phyloP scores from a whole-genome alignment of 2,329 filamentous ascomycete genomes.

The Cytospora leucostoma region DNA sequence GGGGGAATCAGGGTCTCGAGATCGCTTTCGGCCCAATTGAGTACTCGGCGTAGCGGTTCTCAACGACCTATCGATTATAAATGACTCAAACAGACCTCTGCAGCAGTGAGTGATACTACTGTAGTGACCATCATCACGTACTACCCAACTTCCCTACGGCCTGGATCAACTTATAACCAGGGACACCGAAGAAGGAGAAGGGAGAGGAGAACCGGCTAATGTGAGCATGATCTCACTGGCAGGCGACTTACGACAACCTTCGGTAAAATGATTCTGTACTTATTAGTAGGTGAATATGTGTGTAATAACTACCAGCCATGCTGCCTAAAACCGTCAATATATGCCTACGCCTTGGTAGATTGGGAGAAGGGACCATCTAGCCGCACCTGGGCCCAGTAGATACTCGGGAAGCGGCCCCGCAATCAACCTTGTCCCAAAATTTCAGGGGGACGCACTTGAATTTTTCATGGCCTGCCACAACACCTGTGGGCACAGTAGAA shows the following conservation, averaged over 20 bases:
- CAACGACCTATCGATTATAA: not conserved
- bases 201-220: too few species aligned
- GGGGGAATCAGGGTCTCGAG: not conserved
- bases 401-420: not conserved
- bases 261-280: too few species aligned
- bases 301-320: too few species aligned
- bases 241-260: too few species aligned
- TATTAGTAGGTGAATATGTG: too few species aligned
- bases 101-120: not conserved
- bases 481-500: not conserved
- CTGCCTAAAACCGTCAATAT: too few species aligned
- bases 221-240: too few species aligned
- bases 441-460: conserved; percentile 22
- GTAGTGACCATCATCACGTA: too few species aligned
- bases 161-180: too few species aligned
- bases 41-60: not conserved
- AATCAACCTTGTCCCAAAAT: conserved; percentile 14
- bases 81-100: not conserved
- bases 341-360: not conserved
- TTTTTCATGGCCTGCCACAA: conserved; percentile 19
- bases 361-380: not conserved
- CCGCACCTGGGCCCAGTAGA: too few species aligned
- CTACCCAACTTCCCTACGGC: too few species aligned
- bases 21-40: not conserved
- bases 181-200: too few species aligned